Percentiles rank a stretch among this genome's conserved stretches.
Evolutionary conservation across 163 green algal genomes (phyloP).

Genomic region (Scenedesmus sp.): DNA sequence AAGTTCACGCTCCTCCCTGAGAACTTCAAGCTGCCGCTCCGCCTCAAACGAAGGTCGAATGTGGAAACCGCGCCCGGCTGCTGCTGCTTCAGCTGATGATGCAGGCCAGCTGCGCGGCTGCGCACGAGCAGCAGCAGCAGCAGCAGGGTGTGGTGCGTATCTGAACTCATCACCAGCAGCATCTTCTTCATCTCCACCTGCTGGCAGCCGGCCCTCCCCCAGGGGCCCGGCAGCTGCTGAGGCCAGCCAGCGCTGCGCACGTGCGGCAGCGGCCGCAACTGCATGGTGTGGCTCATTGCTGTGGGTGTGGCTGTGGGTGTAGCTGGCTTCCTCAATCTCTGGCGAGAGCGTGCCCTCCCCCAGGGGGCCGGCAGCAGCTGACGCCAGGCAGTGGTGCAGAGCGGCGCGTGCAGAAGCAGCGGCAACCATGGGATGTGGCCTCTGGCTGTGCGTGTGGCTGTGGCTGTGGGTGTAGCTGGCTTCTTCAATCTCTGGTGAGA

Average conservation of each 20-base stretch:
- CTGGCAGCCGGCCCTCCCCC: not conserved
- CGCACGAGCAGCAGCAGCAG: not conserved
- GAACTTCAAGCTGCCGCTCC: not conserved
- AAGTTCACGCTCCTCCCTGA: not conserved
- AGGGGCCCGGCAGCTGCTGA: not conserved
- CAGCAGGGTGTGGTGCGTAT: not conserved
- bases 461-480: too few relatives aligned
- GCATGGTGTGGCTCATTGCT: not conserved
- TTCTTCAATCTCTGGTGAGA: not conserved
- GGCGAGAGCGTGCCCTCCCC: not conserved
- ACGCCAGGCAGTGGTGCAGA: not conserved
- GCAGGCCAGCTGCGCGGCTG: not conserved
- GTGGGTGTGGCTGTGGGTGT: not conserved
- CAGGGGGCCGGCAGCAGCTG: not conserved
- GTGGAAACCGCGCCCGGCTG: not conserved
- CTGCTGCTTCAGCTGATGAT: not conserved
- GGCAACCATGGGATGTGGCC: too few relatives aligned
- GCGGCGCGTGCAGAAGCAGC: too few relatives aligned
- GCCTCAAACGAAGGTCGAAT: not conserved
- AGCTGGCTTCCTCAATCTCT: not conserved
- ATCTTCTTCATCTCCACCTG: not conserved
- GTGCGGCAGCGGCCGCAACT: not conserved
- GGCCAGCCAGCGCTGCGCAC: not conserved
- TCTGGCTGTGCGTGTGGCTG: too few relatives aligned
- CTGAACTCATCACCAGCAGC: not conserved